These are phyloP conservation scores for Tricholoma hemisulphureum DNA, from an alignment of 768 basidiomycete species.

Conservation along the genomic window DNA sequence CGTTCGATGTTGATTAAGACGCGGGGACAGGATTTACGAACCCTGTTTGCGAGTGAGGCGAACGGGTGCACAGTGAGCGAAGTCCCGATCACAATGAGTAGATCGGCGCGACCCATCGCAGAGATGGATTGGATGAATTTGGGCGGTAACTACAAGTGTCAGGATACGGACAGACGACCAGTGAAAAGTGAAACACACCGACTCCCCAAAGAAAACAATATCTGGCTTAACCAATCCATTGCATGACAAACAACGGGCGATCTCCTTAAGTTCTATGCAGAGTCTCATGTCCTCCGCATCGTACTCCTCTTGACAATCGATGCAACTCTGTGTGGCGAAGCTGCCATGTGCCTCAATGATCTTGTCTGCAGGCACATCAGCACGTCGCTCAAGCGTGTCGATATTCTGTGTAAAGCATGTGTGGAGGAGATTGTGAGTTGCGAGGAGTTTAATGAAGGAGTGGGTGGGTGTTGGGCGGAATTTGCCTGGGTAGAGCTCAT, in stretches of 20 bases:
- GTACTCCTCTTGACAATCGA: slow-evolving; percentile 62
- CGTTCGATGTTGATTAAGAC: slow-evolving; percentile 86
- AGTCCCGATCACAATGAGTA: slow-evolving; percentile 89
- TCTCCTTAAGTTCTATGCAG: slow-evolving; percentile 56
- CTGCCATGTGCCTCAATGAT: slow-evolving; percentile 97
- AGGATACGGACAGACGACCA: background rate
- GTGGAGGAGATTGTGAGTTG: slow-evolving; percentile 64
- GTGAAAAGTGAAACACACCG: slow-evolving; percentile 40
- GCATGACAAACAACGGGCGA: slow-evolving; percentile 67
- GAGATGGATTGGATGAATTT: slow-evolving; percentile 60
- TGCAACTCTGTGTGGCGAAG: slow-evolving; percentile 84
- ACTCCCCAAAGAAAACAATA: slow-evolving; percentile 91
- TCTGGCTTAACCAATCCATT: slow-evolving; percentile 86
- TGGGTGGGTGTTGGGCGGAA: slow-evolving; percentile 88
- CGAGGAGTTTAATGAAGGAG: slow-evolving; percentile 82
- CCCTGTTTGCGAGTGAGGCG: slow-evolving; percentile 66
- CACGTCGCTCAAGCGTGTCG: slow-evolving; percentile 85
- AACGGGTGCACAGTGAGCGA: slow-evolving; percentile 88
- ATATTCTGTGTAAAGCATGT: slow-evolving; percentile 91
- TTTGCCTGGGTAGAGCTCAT: slow-evolving; percentile 89
- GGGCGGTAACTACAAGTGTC: slow-evolving; percentile 60
- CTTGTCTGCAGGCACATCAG: slow-evolving; percentile 68
- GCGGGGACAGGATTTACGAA: slow-evolving; percentile 59
- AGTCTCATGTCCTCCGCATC: slow-evolving; percentile 67
- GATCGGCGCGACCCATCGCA: slow-evolving; percentile 64